Evolutionary conservation across 441 rosid genomes (phyloP), one percentile per base, ranked within the genome.

Genomic region (Brassica balearica): DNA sequence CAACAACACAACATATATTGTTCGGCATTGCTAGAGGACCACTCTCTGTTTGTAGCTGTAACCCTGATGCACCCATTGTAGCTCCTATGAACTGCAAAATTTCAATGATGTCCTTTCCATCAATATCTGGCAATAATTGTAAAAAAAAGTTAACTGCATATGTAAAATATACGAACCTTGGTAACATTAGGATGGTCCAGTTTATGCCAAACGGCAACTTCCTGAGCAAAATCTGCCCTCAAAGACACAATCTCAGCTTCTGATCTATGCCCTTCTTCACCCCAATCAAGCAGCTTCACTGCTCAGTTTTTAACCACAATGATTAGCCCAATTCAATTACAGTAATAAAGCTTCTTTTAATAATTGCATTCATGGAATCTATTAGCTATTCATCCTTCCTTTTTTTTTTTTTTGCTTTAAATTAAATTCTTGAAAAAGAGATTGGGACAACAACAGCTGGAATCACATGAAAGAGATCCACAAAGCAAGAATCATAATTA

Each of bases 231-330:
- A 71, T 91, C 93, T 17, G 96, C 83, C 82, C 98, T 89, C 61
- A 93, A 73, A 0, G 95, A 82, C 17, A 91, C 83, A 43, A 93
- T 86, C 87, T 93, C 98, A 76, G 96, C 96, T 32, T 95, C 99
- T 19, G 95, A 87, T 80, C 98, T 88, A 36, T 93, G 98, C 65
- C 98, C 98, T 77, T 93, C 99, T 85, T 95, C 99, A 68, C 99
- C 99, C 99, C 98, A 95, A 85, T 95, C 99, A 77, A 95, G 98
- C 80, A 95, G 82, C 88, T 95, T 95, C 73, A 93, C 99, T 95
- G 82, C 72, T 68, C 51, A 70, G 19, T 29, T 69, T 15, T 53
- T 25, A 25, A 78, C 65, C 73, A 78, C 74, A 56, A 70, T 69
- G 75, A 65, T 60, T 61, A 68, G 66, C 20, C 12, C 14, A 41